Conservation (phyloP, 2,329 filamentous ascomycete genomes). For the Domatiomyces catenatus region DNA sequence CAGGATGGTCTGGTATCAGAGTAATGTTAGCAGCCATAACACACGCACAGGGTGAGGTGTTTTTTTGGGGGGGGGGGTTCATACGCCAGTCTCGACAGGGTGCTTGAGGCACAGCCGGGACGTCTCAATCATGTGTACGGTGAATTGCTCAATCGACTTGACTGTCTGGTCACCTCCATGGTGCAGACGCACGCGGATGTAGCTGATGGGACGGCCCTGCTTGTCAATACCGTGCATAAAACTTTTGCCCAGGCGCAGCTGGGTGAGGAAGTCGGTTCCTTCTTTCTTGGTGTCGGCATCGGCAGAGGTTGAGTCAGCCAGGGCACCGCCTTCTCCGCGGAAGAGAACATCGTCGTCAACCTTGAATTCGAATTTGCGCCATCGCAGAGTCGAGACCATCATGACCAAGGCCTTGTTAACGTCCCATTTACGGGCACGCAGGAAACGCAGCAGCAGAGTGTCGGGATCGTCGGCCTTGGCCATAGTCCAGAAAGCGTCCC, state of each 20-base stretch:
- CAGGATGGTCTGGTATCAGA: slow-evolving; percentile 53
- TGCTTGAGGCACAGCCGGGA: slow-evolving; percentile 65
- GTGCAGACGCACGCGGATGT: slow-evolving; percentile 71
- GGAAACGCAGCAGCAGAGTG: slow-evolving; percentile 62
- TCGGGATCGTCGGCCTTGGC: slow-evolving; percentile 92
- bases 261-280: slow-evolving; percentile 62
- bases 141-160: slow-evolving; percentile 70
- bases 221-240: slow-evolving; percentile 81
- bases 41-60: neutral
- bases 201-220: slow-evolving; percentile 68
- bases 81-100: slow-evolving; percentile 80
- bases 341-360: slow-evolving; percentile 79
- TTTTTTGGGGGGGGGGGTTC: too few species aligned
- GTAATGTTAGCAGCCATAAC: neutral
- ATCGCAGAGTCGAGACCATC: slow-evolving; percentile 86
- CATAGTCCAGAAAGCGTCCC: slow-evolving; percentile 78
- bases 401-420: slow-evolving; percentile 84
- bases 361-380: slow-evolving; percentile 68
- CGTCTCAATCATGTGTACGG: slow-evolving; percentile 87
- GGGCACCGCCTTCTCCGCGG: slow-evolving; percentile 55
- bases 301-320: slow-evolving; percentile 42
- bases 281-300: slow-evolving; percentile 50
- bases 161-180: slow-evolving; percentile 68
- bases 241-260: slow-evolving; percentile 81
- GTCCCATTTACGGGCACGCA: slow-evolving; percentile 90